These are phyloP conservation scores for Penicillium bovifimosum DNA, from an alignment of 495 filamentous ascomycete genomes.

Conservation along the genomic window DNA sequence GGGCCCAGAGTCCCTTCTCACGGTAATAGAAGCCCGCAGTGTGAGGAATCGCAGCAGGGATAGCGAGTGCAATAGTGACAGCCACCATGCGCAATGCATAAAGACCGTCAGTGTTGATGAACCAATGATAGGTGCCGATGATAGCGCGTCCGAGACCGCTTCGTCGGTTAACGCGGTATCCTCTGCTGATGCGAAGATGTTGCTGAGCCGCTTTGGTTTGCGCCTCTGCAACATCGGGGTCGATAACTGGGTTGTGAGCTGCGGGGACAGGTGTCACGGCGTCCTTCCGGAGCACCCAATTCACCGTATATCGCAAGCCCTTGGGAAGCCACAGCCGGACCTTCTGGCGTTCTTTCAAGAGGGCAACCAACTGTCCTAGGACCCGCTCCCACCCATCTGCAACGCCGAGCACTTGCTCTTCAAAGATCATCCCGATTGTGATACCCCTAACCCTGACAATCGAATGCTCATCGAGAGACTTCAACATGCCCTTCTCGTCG, in stretches of 20 bases:
- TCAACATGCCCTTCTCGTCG: conserved; percentile 20
- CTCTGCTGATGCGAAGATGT: conserved; percentile 27
- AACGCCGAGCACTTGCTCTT: conserved; percentile 26
- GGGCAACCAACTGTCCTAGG: conserved; percentile 14
- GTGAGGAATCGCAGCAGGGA: conserved; percentile 33
- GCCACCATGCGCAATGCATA: conserved; percentile 36
- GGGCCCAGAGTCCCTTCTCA: conserved; percentile 41
- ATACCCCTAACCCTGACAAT: conserved; percentile 18
- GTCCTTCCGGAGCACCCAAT: conserved; percentile 16
- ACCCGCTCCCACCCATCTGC: conserved; percentile 18
- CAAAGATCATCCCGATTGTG: conserved; percentile 25
- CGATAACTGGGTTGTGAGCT: conserved; percentile 4
- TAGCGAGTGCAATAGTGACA: conserved; percentile 37
- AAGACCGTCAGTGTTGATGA: conserved; percentile 32
- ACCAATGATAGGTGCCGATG: conserved; percentile 26
- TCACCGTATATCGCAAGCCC: conserved; percentile 22
- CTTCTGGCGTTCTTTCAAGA: conserved; percentile 22
- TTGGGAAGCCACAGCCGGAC: conserved; percentile 22
- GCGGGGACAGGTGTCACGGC: conserved; percentile 16
- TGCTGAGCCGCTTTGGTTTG: conserved; percentile 25
- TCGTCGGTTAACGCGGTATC: conserved; percentile 20
- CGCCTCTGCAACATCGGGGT: conserved; percentile 22
- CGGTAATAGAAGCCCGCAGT: conserved; percentile 43
- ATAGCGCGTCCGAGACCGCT: conserved; percentile 20
- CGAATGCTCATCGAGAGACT: conserved; percentile 6